Evolutionary conservation across 169 alveolate genomes (phyloP), one percentile per base, ranked within the genome.

Genomic region (Plasmodium sp.): DNA sequence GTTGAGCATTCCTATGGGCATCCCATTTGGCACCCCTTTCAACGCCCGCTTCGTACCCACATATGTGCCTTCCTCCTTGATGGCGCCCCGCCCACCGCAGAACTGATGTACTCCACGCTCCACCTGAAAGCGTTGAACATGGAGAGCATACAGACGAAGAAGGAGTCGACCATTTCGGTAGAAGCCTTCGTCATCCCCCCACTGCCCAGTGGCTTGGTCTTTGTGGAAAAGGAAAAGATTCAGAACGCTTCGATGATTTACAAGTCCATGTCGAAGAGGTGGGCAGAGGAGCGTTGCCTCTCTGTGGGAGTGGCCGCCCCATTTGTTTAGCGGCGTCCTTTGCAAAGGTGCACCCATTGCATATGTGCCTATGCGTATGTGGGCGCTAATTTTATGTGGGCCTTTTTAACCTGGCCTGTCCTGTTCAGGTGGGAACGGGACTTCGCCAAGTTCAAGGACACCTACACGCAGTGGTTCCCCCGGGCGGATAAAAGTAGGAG

Each of bases 181-280:
- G 97, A 96, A 81, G 96, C 96, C 84, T 95, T 93, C 74, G 96
- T 96, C 2, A 81, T 96, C 12, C 98, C 98, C 12, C 98, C 98
- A 4, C 92, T 96, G 90, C 98, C 98, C 16, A 80, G 72, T 48
- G 97, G 95, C 16, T 73, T 96, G 81, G 80, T 92, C 73, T 91
- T 96, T 31, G 83, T 96, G n/a, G 81, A 96, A 9, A 97, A 94
- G 74, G 84, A 86, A 39, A 93, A 80, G 83, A 85, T 79, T 51
- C 92, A 71, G 33, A 85, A 92, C 54, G 54, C 95, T 58, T 88
- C 96, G 9, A 93, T 86, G 58, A 95, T 93, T 12, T 96, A 95
- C 83, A 92, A 92, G 62, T 41, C 95, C n/a, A 48, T 92, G 81
- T 92, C 95, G 22, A 92, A 82, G 67, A 92, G 95, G 95, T 90